Evolutionary conservation across 2,329 filamentous ascomycete genomes (phyloP).

Genomic region (Hypoxylon sp.): DNA sequence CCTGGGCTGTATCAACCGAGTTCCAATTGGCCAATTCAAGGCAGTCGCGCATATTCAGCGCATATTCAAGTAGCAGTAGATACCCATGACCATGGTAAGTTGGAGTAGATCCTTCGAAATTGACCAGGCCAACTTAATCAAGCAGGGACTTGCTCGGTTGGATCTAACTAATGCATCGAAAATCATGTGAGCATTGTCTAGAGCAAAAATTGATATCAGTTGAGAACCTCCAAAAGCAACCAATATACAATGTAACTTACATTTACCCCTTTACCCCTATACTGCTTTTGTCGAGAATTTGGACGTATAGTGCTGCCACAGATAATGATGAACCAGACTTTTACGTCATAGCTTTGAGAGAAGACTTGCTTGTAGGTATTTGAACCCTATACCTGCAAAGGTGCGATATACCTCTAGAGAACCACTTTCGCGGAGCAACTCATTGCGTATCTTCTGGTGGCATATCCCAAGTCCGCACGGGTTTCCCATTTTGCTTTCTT

Average conservation of each 20-base stretch:
- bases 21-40: conserved; percentile 30
- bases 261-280: not conserved
- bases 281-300: not conserved
- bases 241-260: not conserved
- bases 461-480: conserved; percentile 53
- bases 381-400: not conserved
- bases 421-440: conserved; percentile 7
- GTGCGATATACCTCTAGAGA: not conserved
- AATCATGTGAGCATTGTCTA: not conserved
- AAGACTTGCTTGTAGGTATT: not conserved
- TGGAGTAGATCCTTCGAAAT: conserved; percentile 1
- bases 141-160: not conserved
- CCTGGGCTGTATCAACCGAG: not conserved
- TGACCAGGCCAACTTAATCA: not conserved
- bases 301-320: too few species aligned
- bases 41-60: conserved; percentile 6
- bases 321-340: not conserved
- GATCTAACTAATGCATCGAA: not conserved
- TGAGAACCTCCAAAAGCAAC: not conserved
- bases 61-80: conserved; percentile 7
- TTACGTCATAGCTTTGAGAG: not conserved
- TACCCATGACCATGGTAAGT: not conserved
- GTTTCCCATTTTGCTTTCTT: conserved; percentile 49
- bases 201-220: not conserved
- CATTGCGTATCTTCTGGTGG: conserved; percentile 54